Conservation (phyloP, 2,329 filamentous ascomycete genomes). For the Zopfia rhizophila region DNA sequence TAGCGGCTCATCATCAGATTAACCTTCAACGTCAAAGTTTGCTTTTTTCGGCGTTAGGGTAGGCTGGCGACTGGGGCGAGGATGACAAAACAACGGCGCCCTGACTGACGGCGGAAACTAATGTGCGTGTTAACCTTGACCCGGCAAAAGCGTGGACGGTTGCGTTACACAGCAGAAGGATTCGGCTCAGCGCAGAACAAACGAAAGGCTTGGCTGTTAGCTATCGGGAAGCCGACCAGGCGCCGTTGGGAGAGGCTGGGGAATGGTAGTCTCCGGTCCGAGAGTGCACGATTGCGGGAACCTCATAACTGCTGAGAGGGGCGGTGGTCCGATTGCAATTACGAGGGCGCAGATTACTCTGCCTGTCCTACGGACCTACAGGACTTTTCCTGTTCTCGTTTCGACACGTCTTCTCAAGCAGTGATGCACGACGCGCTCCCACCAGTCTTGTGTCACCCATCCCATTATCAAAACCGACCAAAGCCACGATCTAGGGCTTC, state of each 20-base stretch:
- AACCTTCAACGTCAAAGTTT: slow-evolving; percentile 21
- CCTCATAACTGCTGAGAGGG: no score
- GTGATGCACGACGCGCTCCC: no score
- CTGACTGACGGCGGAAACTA: slow-evolving; percentile 50
- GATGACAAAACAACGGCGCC: slow-evolving; percentile 24
- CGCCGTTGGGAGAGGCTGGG: no score
- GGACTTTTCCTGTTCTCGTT: no score
- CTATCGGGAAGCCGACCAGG: slow-evolving; percentile 25
- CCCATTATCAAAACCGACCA: no score
- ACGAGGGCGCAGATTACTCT: slow-evolving; percentile 16
- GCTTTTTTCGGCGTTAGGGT: slow-evolving; percentile 13
- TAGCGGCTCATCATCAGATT: slow-evolving; percentile 41
- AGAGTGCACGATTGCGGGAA: no score
- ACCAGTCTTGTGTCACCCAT: no score
- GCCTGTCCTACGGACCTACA: not conserved
- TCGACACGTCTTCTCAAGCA: no score
- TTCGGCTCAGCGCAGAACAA: slow-evolving; percentile 27
- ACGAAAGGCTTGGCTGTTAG: slow-evolving; percentile 28
- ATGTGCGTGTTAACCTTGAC: slow-evolving; percentile 41
- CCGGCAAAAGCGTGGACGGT: slow-evolving; percentile 40
- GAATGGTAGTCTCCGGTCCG: no score
- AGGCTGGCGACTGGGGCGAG: slow-evolving; percentile 5
- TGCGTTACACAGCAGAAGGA: slow-evolving; percentile 47
- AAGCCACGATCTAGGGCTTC: slow-evolving; percentile 10
- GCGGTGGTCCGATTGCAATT: no score